These are phyloP conservation scores for Alloteropsis semialata DNA, from an alignment of 176 grass and related monocot genomes.

Conservation along the genomic window DNA sequence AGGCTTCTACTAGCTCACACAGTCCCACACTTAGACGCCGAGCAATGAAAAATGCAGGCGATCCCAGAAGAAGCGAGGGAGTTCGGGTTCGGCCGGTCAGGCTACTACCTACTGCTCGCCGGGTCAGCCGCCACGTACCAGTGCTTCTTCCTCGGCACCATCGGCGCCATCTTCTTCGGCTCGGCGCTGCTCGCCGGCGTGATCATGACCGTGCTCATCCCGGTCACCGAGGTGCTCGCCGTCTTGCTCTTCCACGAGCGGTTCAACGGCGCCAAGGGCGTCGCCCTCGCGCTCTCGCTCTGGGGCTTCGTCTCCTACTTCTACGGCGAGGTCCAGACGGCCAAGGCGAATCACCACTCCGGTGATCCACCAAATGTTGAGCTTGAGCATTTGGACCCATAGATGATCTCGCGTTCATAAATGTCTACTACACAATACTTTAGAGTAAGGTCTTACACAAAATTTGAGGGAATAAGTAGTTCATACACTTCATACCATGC, in stretches of 20 bases:
- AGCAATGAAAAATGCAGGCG: constrained; percentile 43
- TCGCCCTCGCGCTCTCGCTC: constrained; percentile 65
- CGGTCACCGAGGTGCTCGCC: constrained; percentile 61
- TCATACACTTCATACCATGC: not conserved
- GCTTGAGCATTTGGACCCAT: constrained; percentile 34
- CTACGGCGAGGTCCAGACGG: constrained; percentile 60
- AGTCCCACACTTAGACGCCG: not conserved
- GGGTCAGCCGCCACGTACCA: constrained; percentile 48
- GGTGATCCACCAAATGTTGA: not conserved
- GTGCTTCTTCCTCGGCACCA: constrained; percentile 76
- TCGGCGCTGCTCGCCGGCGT: constrained; percentile 74
- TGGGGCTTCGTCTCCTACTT: constrained; percentile 87
- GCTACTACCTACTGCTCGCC: constrained; percentile 70
- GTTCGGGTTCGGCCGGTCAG: constrained; percentile 48
- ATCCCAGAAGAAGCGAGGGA: constrained; percentile 58
- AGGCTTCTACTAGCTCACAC: not conserved
- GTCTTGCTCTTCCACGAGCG: constrained; percentile 68
- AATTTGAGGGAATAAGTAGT: not conserved
- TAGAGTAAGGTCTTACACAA: not conserved
- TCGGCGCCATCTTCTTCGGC: constrained; percentile 74
- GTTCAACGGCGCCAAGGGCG: constrained; percentile 67
- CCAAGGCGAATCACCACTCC: constrained; percentile 1
- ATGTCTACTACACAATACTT: not conserved
- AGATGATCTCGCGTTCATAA: not conserved
- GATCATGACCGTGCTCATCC: constrained; percentile 64